Conservation (phyloP, 306 rosid genomes). For the Comarum palustre region DNA sequence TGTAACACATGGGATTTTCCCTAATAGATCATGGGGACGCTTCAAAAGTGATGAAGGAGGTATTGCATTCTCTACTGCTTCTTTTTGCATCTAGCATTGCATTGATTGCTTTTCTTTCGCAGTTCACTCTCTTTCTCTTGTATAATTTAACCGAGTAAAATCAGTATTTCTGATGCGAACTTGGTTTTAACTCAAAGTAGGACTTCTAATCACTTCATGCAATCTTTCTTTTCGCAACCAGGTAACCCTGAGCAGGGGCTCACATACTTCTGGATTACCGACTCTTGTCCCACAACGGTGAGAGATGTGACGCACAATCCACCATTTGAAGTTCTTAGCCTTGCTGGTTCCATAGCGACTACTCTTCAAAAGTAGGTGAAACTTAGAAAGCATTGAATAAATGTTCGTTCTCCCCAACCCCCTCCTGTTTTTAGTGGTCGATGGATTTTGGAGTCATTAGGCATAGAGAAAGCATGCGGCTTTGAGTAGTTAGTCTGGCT, state of each 20-base stretch:
- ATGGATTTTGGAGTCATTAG: neutral
- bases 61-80: conserved; percentile 34
- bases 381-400: neutral
- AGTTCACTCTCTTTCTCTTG: neutral
- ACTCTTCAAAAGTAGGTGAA: conserved; percentile 56
- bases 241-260: conserved; percentile 72
- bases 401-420: neutral
- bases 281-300: conserved; percentile 83
- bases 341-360: conserved; percentile 75
- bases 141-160: neutral
- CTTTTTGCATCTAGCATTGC: neutral
- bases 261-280: conserved; percentile 91
- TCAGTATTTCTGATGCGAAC: neutral
- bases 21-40: conserved; percentile 88
- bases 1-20: conserved; percentile 96
- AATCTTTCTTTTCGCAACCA: conserved; percentile 30
- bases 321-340: conserved; percentile 91
- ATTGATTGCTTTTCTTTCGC: neutral
- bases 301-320: conserved; percentile 59
- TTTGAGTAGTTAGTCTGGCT: conserved; percentile 6
- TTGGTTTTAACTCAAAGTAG: neutral
- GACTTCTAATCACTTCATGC: neutral
- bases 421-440: neutral
- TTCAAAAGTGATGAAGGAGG: conserved; percentile 74
- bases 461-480: conserved; percentile 17